These are phyloP conservation scores for Vigna mungo DNA, from an alignment of 306 rosid species.

Conservation along the genomic window DNA sequence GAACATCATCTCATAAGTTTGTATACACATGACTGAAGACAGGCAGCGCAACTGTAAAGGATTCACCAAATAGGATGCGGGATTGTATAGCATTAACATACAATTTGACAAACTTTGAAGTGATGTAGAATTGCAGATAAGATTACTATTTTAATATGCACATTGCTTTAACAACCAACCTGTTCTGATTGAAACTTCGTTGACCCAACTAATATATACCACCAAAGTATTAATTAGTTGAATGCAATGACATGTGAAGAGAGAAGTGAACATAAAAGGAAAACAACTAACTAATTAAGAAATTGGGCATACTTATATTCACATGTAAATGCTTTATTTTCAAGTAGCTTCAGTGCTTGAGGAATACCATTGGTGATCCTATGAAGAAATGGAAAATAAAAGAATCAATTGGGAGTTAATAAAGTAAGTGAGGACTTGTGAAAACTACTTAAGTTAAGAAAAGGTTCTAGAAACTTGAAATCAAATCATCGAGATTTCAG, in stretches of 20 bases:
- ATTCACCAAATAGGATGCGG: conserved; percentile 11
- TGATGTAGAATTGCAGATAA: conserved; percentile 1
- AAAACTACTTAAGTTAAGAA: conserved; percentile 4
- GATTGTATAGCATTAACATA: conserved; percentile 7
- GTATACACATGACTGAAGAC: conserved; percentile 22
- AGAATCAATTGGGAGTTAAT: conserved; percentile 6
- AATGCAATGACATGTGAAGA: conserved; percentile 27
- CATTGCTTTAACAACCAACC: conserved; percentile 14
- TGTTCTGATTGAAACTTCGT: conserved; percentile 1
- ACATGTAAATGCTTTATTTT: conserved; percentile 86
- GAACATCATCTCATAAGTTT: not conserved
- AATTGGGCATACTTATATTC: conserved; percentile 77
- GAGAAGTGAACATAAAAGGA: conserved; percentile 30
- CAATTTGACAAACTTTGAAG: not conserved
- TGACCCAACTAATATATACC: conserved; percentile 24
- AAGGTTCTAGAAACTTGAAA: conserved; percentile 34
- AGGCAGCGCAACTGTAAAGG: not conserved
- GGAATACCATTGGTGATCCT: conserved; percentile 90
- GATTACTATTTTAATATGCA: conserved; percentile 3
- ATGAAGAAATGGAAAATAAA: conserved; percentile 38
- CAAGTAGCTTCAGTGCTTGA: conserved; percentile 80
- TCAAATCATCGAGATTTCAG: conserved; percentile 29
- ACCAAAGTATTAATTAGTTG: conserved; percentile 31
- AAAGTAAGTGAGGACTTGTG: conserved; percentile 6
- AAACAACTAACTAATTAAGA: conserved; percentile 4